These are phyloP conservation scores for Remersonia thermophila DNA, from an alignment of 2,329 filamentous ascomycete species.

Conservation along the genomic window DNA sequence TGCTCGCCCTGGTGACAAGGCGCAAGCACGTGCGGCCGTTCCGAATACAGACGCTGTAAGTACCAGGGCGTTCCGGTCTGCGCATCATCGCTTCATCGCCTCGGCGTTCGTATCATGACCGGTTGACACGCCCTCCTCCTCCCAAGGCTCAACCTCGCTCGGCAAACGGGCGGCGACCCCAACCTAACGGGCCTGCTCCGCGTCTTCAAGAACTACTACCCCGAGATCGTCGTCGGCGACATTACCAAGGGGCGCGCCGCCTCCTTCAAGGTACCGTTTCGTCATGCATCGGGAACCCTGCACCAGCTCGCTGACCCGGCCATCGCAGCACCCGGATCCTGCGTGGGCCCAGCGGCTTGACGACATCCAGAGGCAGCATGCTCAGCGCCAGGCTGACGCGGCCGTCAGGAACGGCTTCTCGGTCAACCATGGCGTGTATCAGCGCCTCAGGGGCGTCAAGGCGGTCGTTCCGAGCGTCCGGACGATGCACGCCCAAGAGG, in stretches of 20 bases:
- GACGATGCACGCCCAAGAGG: conserved; percentile 61
- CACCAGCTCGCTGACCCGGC: conserved; percentile 14
- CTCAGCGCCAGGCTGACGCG: conserved; percentile 32
- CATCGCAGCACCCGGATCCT: conserved; percentile 53
- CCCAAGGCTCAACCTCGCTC: conserved; percentile 43
- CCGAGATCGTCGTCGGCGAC: conserved; percentile 71
- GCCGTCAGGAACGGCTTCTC: conserved; percentile 45
- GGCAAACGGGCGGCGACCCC: conserved; percentile 59
- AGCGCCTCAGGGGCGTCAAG: conserved; percentile 34
- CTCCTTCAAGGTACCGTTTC: conserved; percentile 41
- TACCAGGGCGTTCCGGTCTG: too few species aligned
- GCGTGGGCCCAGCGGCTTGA: conserved; percentile 61
- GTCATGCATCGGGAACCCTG: not conserved
- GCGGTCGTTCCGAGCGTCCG: conserved; percentile 54
- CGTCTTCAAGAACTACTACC: conserved; percentile 85
- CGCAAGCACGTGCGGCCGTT: conserved; percentile 76
- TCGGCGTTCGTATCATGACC: not conserved
- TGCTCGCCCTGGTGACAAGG: conserved; percentile 66
- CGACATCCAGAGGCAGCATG: conserved; percentile 49
- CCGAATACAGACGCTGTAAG: conserved; percentile 64
- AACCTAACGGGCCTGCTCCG: conserved; percentile 61
- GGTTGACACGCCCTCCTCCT: too few species aligned
- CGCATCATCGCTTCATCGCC: too few species aligned
- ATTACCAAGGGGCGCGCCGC: conserved; percentile 47
- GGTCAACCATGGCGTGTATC: conserved; percentile 41